phyloP scores from a whole-genome alignment of 768 basidiomycete genomes.

The Lactarius hatsudake region DNA sequence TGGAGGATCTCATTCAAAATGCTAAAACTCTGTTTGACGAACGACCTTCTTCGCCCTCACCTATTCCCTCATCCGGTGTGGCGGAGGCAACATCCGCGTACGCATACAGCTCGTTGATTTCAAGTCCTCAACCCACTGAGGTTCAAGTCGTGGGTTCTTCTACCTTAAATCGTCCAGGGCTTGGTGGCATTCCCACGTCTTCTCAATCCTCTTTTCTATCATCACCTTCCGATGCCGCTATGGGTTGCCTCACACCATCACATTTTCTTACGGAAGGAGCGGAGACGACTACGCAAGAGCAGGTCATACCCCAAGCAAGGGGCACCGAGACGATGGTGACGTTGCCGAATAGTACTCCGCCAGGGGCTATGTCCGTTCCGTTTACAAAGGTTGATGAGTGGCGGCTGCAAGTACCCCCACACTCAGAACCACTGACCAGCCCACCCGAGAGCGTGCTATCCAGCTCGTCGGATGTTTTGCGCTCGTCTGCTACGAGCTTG shows the following conservation, averaged over 20 bases:
- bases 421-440: not conserved
- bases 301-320: not conserved
- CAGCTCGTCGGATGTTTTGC: not conserved
- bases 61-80: no score
- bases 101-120: not conserved
- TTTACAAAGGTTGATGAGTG: not conserved
- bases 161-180: not conserved
- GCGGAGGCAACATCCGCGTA: no score
- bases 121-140: not conserved
- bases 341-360: not conserved
- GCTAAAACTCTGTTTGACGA: not conserved
- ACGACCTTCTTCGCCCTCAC: rapidly evolving
- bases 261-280: not conserved
- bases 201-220: not conserved
- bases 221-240: not conserved
- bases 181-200: not conserved
- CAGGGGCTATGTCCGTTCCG: not conserved
- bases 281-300: not conserved
- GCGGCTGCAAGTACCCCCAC: not conserved
- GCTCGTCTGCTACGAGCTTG: not conserved
- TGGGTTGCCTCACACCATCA: not conserved
- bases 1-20: not conserved
- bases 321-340: not conserved
- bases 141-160: not conserved
- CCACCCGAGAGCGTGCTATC: not conserved